Conservation (phyloP, 768 basidiomycete species). For the Mycena belliarum region DNA sequence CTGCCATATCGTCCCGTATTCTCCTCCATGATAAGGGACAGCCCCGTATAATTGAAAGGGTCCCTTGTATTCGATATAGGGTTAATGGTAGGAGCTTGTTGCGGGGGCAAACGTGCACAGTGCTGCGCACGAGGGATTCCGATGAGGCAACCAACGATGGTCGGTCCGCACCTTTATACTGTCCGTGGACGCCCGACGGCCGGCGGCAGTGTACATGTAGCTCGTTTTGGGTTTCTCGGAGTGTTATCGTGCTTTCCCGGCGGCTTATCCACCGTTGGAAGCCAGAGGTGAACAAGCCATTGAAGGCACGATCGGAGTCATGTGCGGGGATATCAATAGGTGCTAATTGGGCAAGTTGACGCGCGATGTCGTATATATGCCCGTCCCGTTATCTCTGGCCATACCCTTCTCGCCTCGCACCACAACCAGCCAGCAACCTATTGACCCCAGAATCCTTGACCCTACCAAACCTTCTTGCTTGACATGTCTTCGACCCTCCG, state of each 20-base stretch:
- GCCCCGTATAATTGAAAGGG: not conserved
- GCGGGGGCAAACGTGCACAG: not conserved
- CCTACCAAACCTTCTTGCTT: conserved; percentile 3
- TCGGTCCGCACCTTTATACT: too few relatives aligned
- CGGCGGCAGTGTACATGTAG: too few relatives aligned
- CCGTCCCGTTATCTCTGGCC: not conserved
- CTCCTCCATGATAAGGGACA: conserved; percentile 22
- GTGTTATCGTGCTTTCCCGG: conserved; percentile 6
- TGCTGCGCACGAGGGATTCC: not conserved
- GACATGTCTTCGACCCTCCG: conserved; percentile 19
- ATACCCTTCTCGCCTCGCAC: not conserved
- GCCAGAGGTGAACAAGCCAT: not conserved
- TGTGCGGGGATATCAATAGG: conserved; percentile 7
- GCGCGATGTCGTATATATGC: conserved; percentile 2
- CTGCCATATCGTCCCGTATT: conserved; percentile 63
- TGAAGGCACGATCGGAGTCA: conserved; percentile 8
- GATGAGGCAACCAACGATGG: too few relatives aligned
- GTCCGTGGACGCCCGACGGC: too few relatives aligned
- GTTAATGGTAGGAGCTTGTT: not conserved
- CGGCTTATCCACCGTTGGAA: not conserved
- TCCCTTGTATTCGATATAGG: not conserved
- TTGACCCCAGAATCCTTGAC: conserved; percentile 14
- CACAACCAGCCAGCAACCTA: conserved; percentile 12
- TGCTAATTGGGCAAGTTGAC: not conserved
- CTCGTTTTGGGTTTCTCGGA: not conserved